phyloP scores from a whole-genome alignment of 257 asterid genomes.

The Schizonepeta tenuifolia region DNA sequence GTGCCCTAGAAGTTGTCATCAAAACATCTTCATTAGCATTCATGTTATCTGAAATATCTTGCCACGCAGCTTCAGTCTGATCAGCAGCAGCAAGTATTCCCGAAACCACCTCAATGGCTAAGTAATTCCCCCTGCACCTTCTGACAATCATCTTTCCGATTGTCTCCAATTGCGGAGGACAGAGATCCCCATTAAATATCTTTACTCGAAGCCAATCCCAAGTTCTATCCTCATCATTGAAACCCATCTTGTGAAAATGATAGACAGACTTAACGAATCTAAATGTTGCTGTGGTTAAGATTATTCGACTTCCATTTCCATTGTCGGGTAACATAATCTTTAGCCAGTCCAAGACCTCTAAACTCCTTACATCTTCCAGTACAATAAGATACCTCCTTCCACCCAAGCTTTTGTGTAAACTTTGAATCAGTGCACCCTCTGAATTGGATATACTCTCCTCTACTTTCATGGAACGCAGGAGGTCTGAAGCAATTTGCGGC shows the following conservation, averaged over 20 bases:
- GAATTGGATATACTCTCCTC: no score
- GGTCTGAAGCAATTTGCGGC: no score
- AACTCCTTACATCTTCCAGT: no score
- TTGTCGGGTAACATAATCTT: no score
- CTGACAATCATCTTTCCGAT: neutral
- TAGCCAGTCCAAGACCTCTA: no score
- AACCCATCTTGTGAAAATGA: no score
- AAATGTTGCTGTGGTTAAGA: no score
- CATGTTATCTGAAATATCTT: neutral
- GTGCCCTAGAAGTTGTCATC: neutral
- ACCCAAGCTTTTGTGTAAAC: no score
- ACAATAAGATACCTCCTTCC: no score
- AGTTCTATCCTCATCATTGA: neutral
- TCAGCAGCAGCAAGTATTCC: conserved; percentile 6
- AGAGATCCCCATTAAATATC: neutral
- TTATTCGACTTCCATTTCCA: no score
- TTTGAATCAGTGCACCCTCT: no score
- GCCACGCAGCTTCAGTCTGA: neutral
- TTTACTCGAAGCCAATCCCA: neutral
- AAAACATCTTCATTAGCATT: neutral
- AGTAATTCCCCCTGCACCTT: neutral
- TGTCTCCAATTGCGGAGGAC: neutral
- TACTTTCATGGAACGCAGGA: no score
- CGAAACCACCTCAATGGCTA: neutral
- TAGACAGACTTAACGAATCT: neutral